Evolutionary conservation across 1,139 yeast species (phyloP), one percentile per base, ranked within the genome.

Genomic region (Candida buenavistaensis): DNA sequence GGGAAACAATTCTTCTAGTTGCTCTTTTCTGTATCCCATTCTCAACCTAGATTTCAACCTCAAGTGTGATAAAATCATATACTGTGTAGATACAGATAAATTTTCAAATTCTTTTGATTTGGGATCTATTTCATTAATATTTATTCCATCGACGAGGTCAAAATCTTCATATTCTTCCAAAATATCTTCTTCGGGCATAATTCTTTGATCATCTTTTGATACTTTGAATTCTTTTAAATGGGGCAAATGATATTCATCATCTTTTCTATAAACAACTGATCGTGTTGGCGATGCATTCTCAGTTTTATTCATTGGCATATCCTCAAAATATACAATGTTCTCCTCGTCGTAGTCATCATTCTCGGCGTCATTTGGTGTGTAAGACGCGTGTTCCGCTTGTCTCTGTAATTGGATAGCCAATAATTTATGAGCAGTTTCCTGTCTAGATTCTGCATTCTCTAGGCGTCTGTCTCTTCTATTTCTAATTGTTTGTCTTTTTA

Each of bases 21-120:
- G 97, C 11, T 86, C 92, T 41, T 88, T 87, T 0, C 90, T 72
- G 52, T 84, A 88, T 0, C 99, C 99, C 95, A 94, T 83, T 64
- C 99, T 80, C 55, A 94, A 73, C 38, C 99, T 66, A 0, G 97
- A 90, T 43, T 88, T 74, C 23, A 89, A 64, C 37, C 99, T 61
- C 13, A 95, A 74, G 38, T 88, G 88, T 8, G 92, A 87, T 16
- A 94, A 62, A 2, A 89, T 77, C 76, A 88, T 88, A 52, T 92
- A 94, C 52, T 89, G 97, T 0, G 96, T 82, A 0, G 90, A 77
- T 36, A 82, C 63, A 0, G 98, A 96, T 15, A 84, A 57, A 23
- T 68, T 69, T 11, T 70, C 68, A 52, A 85, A 85, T 44, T 80
- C 85, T 26, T 70, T 57, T 0, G 92, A 82, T 7, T 74, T 72